These are phyloP conservation scores for Boletus tomentosulus DNA, from an alignment of 768 basidiomycete genomes.

Conservation along the genomic window DNA sequence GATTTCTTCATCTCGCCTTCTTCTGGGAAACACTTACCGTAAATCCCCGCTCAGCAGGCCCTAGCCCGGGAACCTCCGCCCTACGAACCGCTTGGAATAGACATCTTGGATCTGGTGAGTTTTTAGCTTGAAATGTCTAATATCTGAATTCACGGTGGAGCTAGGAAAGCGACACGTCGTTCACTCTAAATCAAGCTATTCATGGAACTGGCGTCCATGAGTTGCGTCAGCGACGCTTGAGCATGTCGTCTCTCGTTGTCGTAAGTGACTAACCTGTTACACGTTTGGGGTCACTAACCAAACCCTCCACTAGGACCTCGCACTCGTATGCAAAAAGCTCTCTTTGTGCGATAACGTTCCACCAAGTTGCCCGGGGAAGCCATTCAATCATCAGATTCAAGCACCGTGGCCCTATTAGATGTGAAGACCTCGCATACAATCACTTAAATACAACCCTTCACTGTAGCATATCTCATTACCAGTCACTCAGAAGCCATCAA, in stretches of 20 bases:
- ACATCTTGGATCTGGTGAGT: too few relatives aligned
- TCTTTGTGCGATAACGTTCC: not conserved
- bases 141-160: too few relatives aligned
- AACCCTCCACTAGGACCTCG: slow-evolving; percentile 23
- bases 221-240: slow-evolving; percentile 10
- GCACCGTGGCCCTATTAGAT: not conserved
- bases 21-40: too few relatives aligned
- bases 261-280: slow-evolving; percentile 11
- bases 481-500: too few relatives aligned
- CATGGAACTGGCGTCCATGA: not conserved
- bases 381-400: not conserved
- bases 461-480: not conserved
- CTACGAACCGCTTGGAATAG: too few relatives aligned
- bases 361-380: not conserved
- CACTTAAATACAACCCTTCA: not conserved
- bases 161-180: too few relatives aligned
- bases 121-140: too few relatives aligned
- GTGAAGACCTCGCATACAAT: not conserved
- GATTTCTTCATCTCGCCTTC: too few relatives aligned
- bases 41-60: too few relatives aligned
- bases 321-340: slow-evolving; percentile 10
- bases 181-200: too few relatives aligned
- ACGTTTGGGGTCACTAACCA: not conserved
- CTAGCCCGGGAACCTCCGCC: too few relatives aligned
- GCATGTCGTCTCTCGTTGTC: slow-evolving; percentile 18